Evolutionary conservation across 176 grass and related monocot species (phyloP).

Genomic region (Oryza brachyantha): DNA sequence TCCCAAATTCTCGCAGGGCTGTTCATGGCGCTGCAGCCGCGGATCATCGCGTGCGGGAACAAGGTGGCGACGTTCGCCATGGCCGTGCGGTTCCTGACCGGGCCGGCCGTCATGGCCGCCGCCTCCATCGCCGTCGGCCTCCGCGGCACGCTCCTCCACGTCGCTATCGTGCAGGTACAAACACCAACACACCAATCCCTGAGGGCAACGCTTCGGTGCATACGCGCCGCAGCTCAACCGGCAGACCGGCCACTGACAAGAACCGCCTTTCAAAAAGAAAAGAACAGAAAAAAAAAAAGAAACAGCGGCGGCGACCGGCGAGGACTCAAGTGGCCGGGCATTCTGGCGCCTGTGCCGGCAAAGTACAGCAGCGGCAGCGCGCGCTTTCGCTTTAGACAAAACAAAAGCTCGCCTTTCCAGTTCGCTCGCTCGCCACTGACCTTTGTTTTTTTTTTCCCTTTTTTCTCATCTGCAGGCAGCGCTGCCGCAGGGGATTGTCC

Average conservation of each 20-base stretch:
- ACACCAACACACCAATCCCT: neutral
- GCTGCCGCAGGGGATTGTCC: constrained; percentile 93
- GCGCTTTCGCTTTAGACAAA: constrained; percentile 34
- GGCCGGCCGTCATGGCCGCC: constrained; percentile 85
- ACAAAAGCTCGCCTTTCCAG: neutral
- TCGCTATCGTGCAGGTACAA: constrained; percentile 93
- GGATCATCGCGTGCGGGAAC: constrained; percentile 98
- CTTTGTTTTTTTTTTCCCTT: neutral
- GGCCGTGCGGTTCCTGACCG: constrained; percentile 85
- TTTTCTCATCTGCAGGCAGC: constrained; percentile 51
- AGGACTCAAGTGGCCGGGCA: constrained; percentile 38
- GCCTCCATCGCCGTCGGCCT: constrained; percentile 92
- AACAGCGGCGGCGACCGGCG: neutral
- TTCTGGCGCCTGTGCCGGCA: constrained; percentile 34
- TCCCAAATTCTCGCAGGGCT: constrained; percentile 43
- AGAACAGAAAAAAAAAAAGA: neutral
- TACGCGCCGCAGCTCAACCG: too few species aligned
- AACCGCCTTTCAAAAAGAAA: constrained; percentile 23
- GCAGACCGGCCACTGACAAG: constrained; percentile 36
- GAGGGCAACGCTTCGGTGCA: too few species aligned
- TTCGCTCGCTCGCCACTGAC: neutral
- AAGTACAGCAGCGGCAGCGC: constrained; percentile 24
- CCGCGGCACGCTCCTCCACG: constrained; percentile 79
- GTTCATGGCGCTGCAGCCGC: constrained; percentile 98
- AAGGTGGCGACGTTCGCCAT: constrained; percentile 80